Conservation (phyloP, 2,329 filamentous ascomycete species). For the Cladosporium sp. region DNA sequence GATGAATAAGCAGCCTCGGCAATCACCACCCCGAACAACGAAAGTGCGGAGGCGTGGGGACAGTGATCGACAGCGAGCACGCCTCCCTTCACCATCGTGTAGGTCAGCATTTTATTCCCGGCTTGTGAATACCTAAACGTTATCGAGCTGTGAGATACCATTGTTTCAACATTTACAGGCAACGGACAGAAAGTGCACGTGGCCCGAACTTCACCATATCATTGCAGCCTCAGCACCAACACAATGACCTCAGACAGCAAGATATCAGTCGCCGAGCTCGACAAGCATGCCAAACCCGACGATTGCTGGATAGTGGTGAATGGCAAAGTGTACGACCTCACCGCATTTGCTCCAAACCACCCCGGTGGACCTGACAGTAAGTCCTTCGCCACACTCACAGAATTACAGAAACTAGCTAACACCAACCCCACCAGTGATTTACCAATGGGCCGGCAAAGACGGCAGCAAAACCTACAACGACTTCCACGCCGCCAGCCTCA, state of each 20-base stretch:
- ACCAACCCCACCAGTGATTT: slow-evolving; percentile 41
- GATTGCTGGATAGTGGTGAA: slow-evolving; percentile 67
- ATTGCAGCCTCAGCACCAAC: not conserved
- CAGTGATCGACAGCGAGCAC: slow-evolving; percentile 1
- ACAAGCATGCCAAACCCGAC: slow-evolving; percentile 36
- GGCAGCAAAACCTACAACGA: slow-evolving; percentile 56
- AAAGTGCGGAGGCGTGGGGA: not conserved
- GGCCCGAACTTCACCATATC: not conserved
- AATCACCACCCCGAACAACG: slow-evolving; percentile 3
- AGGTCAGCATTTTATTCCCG: slow-evolving; percentile 12
- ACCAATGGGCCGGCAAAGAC: slow-evolving; percentile 55
- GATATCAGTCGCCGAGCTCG: slow-evolving; percentile 34
- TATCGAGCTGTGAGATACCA: too few species aligned
- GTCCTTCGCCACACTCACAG: not conserved
- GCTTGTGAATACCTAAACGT: not conserved
- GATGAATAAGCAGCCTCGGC: slow-evolving; percentile 8
- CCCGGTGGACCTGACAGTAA: slow-evolving; percentile 59
- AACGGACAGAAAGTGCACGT: not conserved
- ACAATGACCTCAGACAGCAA: slow-evolving; percentile 16
- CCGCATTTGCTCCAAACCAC: slow-evolving; percentile 64
- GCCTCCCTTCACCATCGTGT: not conserved
- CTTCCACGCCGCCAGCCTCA: slow-evolving; percentile 49
- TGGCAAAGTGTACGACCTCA: slow-evolving; percentile 67
- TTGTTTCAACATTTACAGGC: too few species aligned
- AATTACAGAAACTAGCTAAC: not conserved